Conservation (phyloP, 1,284 basidiomycete genomes). For the Fomes fomentarius region DNA sequence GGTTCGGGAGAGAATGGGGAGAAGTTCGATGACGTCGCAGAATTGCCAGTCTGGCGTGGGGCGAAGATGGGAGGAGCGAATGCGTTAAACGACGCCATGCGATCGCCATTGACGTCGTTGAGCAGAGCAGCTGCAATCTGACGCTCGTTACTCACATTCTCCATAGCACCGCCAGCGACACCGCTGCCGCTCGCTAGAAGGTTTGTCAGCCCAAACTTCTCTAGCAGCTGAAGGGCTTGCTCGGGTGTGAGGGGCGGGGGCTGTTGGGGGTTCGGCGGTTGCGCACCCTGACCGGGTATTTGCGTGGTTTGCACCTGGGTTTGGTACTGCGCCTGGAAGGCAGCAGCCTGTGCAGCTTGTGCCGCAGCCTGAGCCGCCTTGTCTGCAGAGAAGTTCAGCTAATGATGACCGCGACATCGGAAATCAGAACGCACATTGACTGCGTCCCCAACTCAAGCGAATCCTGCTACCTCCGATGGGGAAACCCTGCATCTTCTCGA, state of each 20-base stretch:
- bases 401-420: too few species aligned
- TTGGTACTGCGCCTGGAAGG: constrained; percentile 57
- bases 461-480: constrained; percentile 91
- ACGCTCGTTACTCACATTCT: constrained; percentile 24
- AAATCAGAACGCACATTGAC: constrained; percentile 67
- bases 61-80: constrained; percentile 28
- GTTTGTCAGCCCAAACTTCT: constrained; percentile 57
- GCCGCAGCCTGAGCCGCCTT: constrained; percentile 88
- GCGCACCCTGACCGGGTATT: constrained; percentile 3
- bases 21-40: constrained; percentile 32
- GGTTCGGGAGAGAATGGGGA: constrained; percentile 47
- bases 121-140: constrained; percentile 26
- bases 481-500: constrained; percentile 96
- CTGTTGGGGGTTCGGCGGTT: constrained; percentile 15
- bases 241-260: constrained; percentile 54
- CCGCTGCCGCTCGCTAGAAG: constrained; percentile 36
- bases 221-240: constrained; percentile 68
- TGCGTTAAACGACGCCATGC: constrained; percentile 26
- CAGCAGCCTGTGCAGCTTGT: constrained; percentile 76
- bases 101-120: constrained; percentile 29
- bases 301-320: constrained; percentile 35
- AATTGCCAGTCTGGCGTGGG: constrained; percentile 20
- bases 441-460: constrained; percentile 90
- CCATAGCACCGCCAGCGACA: constrained; percentile 13
- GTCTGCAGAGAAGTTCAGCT: constrained; percentile 45